Base-by-base conservation (phyloP, 164 flowering plant genomes). In the Umbilicus rupestris region DNA sequence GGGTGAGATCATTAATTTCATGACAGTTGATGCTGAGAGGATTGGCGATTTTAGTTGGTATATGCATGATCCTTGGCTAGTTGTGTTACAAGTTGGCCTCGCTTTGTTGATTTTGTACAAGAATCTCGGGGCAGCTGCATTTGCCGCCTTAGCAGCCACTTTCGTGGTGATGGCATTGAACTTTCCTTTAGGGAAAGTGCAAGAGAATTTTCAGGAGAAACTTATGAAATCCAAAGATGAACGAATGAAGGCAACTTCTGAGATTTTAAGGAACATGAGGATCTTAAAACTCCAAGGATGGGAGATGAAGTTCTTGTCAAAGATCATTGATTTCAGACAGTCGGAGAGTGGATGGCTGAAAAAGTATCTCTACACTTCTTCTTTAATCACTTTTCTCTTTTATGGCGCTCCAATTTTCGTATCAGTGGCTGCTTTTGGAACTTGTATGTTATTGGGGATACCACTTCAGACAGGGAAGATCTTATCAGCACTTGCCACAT, bases 201-300 rank as follows among this genome's bases (percentile, higher is more conserved):
- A 73, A 65, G 79, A 79, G 69, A 76, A 74, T 41, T 85, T 64
- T 66, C 84, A 80, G 52, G 73, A 66, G 10, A 68, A 75, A 70
- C 46, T 85, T 24, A 85, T 85, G 90, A 74, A 73, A 35, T 70
- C 80, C 0, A 81, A 83, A 69, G 90, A 85, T 72, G 30, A 29
- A 39, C 72, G 87, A 67, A 80, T 85, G 82, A 82, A 80, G 66
- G 66, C 75, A 24, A 85, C 84, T 14, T 70, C 85, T 0, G 89
- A 85, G 46, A 70, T 82, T 24, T 70, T 85, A 33, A 75, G 76
- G 68, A 83, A 83, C 70, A 85, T 85, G 84, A 76, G 83, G 46
- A 81, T 82, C 64, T 79, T 85, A 6, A 85, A 85, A 58, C 83
- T 85, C 59, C 85, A 83, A 35, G 86, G 78, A 2, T 83, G 87